Conservation (phyloP, 331 rosid genomes). For the Quercus lobata region DNA sequence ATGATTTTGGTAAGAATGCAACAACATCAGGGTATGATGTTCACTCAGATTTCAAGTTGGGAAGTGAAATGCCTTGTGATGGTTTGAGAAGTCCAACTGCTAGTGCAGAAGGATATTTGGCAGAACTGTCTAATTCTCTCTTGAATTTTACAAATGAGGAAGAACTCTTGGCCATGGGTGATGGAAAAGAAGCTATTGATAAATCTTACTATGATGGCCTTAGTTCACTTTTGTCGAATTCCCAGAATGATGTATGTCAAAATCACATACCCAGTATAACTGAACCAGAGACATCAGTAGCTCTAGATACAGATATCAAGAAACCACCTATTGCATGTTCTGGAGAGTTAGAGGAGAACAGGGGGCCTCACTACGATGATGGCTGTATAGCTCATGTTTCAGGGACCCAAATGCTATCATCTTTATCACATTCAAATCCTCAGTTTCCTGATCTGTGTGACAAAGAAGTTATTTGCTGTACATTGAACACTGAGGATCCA, state of each 20-base stretch:
- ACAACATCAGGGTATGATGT: constrained; percentile 22
- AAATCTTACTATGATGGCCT: constrained; percentile 81
- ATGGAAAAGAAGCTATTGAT: constrained; percentile 64
- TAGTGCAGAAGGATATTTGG: constrained; percentile 60
- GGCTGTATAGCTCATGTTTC: constrained; percentile 31
- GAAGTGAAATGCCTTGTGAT: constrained; percentile 26
- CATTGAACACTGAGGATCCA: constrained; percentile 62
- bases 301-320: constrained; percentile 29
- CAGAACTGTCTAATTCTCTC: constrained; percentile 76
- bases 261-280: constrained; percentile 31
- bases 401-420: constrained; percentile 39
- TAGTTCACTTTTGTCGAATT: constrained; percentile 68
- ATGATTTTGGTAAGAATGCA: constrained; percentile 22
- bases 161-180: constrained; percentile 62
- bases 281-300: constrained; percentile 30
- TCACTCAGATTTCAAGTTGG: constrained; percentile 23
- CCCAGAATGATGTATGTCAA: constrained; percentile 47
- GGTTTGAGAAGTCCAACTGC: constrained; percentile 44
- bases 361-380: constrained; percentile 27
- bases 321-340: constrained; percentile 33
- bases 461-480: constrained; percentile 56
- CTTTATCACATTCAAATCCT: constrained; percentile 37
- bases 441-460: constrained; percentile 43
- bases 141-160: constrained; percentile 79
- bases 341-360: constrained; percentile 37